Conservation (phyloP, 371 early-diverging fungal genomes). For the Parasitella parasitica region DNA sequence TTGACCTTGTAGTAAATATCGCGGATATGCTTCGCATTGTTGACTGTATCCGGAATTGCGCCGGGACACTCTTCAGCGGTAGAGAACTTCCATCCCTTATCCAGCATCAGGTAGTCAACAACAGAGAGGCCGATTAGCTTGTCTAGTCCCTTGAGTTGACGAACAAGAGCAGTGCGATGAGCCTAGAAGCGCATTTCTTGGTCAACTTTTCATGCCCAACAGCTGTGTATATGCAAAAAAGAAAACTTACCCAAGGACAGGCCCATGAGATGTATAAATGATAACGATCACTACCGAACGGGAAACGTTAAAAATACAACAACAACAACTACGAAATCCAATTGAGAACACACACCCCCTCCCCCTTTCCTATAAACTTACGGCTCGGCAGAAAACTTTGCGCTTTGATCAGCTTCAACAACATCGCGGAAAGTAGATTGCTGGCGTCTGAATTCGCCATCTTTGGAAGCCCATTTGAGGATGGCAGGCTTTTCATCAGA, state of each 20-base stretch:
- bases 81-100: conserved; percentile 84
- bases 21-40: conserved; percentile 69
- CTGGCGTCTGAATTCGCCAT: conserved; percentile 87
- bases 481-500: conserved; percentile 30
- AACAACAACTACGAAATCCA: too few species aligned
- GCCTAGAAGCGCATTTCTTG: conserved; percentile 47
- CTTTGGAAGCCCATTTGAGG: conserved; percentile 76
- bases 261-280: conserved; percentile 77
- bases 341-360: too few species aligned
- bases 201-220: background rate
- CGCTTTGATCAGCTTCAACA: conserved; percentile 57
- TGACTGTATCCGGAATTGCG: conserved; percentile 75
- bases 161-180: conserved; percentile 84
- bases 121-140: conserved; percentile 77
- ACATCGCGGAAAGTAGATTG: conserved; percentile 79
- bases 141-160: conserved; percentile 86
- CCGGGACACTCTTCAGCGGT: conserved; percentile 73
- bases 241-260: conserved; percentile 79
- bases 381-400: conserved; percentile 77
- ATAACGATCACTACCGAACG: conserved; percentile 61
- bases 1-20: conserved; percentile 92
- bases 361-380: too few species aligned
- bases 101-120: conserved; percentile 80
- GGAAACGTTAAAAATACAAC: background rate
- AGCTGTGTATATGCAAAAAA: too few species aligned